Evolutionary conservation across 805 yeast species (phyloP).

Genomic region (Schwanniomyces pseudopolymorphus): DNA sequence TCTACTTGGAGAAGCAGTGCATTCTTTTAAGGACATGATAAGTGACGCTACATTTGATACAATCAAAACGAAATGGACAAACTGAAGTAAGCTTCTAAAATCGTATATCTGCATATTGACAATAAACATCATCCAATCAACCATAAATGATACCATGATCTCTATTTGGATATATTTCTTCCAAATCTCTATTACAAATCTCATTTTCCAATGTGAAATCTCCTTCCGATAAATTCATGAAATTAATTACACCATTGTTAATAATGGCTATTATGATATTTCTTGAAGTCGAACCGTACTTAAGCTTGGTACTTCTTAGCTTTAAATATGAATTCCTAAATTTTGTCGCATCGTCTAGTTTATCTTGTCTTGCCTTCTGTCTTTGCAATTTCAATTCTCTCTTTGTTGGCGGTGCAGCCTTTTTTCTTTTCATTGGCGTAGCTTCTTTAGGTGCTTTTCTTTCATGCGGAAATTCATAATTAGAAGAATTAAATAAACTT

Average conservation of each 20-base stretch:
- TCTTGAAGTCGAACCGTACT: conserved; percentile 47
- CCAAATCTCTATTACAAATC: conserved; percentile 11
- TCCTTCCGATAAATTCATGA: conserved; percentile 51
- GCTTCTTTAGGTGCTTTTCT: neutral
- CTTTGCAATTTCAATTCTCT: conserved; percentile 21
- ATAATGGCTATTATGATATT: conserved; percentile 65
- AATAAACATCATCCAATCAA: neutral
- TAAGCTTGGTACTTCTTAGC: conserved; percentile 42
- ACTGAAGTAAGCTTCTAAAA: neutral
- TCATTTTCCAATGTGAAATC: conserved; percentile 38
- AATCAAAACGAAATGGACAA: conserved; percentile 1
- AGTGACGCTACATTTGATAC: conserved; percentile 1
- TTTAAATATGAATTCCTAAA: conserved; percentile 25
- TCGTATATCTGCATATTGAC: neutral
- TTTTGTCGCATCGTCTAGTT: conserved; percentile 22
- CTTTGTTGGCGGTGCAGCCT: conserved; percentile 20
- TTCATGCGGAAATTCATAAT: conserved; percentile 7
- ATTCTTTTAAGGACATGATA: conserved; percentile 3
- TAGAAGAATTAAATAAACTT: conserved; percentile 18
- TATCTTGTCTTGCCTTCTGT: conserved; percentile 26
- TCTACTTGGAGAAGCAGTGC: neutral
- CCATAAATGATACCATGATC: conserved; percentile 17
- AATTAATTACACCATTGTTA: conserved; percentile 74
- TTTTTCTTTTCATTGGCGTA: conserved; percentile 8
- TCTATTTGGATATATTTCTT: conserved; percentile 12